Conservation (phyloP, 768 basidiomycete species). For the Neoboletus magnificus region DNA sequence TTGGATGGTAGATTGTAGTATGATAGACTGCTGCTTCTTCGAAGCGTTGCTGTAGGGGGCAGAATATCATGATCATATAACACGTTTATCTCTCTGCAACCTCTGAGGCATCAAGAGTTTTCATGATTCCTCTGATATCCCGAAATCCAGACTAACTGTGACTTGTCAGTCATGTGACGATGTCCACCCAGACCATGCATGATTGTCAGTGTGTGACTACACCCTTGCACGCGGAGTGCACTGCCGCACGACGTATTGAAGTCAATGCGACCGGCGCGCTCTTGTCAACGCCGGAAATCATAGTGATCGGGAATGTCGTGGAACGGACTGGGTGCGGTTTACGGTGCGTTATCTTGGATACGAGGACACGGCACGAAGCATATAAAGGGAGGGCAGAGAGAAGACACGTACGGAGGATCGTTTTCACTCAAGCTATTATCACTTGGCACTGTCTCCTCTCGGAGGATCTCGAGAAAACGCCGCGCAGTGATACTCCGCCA, state of each 20-base stretch:
- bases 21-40: not conserved
- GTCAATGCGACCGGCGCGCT: no score
- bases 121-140: not conserved
- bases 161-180: not conserved
- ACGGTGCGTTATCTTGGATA: not conserved
- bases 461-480: not conserved
- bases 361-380: not conserved
- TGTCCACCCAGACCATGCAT: not conserved
- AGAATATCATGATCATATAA: not conserved
- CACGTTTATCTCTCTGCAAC: not conserved
- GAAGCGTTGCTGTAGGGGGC: not conserved
- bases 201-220: not conserved
- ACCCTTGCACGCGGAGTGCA: not conserved
- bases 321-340: not conserved
- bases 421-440: not conserved
- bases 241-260: not conserved
- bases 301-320: not conserved
- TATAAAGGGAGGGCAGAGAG: not conserved
- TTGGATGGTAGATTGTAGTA: constrained; percentile 60
- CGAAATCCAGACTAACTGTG: not conserved
- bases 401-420: not conserved
- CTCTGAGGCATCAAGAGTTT: not conserved
- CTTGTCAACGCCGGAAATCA: not conserved
- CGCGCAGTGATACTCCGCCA: not conserved
- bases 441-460: not conserved